Percentiles rank a stretch among this genome's conserved stretches.
phyloP scores from a whole-genome alignment of 345 rosid genomes.

The Sonneratia caseolaris region DNA sequence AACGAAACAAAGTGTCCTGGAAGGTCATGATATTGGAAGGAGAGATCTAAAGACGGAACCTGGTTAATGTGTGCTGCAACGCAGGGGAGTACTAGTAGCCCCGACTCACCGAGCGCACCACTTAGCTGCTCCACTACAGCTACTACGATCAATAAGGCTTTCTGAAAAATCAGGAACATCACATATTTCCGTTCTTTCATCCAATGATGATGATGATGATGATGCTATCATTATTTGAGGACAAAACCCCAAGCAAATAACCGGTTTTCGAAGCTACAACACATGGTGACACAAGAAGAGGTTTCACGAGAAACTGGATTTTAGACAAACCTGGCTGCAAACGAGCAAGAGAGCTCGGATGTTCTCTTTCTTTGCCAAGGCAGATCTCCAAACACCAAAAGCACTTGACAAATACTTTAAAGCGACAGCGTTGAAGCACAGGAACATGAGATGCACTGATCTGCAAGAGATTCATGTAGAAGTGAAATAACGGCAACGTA shows the following conservation, averaged over 20 bases:
- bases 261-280: too few relatives aligned
- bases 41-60: slow-evolving; percentile 7
- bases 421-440: slow-evolving; percentile 16
- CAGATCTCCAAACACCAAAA: slow-evolving; percentile 10
- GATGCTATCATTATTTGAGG: not conserved
- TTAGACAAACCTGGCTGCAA: slow-evolving; percentile 20
- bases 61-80: slow-evolving; percentile 23
- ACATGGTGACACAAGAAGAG: too few relatives aligned
- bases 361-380: slow-evolving; percentile 11
- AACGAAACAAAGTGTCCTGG: not conserved
- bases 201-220: not conserved
- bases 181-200: not conserved
- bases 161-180: slow-evolving; percentile 9
- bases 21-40: not conserved
- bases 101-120: slow-evolving; percentile 24
- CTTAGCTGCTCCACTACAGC: slow-evolving; percentile 23
- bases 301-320: too few relatives aligned
- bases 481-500: not conserved
- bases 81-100: slow-evolving; percentile 23
- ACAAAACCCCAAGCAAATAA: not conserved
- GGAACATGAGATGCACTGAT: slow-evolving; percentile 17
- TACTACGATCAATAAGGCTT: slow-evolving; percentile 20
- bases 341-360: slow-evolving; percentile 15
- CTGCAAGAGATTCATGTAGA: slow-evolving; percentile 9
- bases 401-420: slow-evolving; percentile 8